phyloP scores from a whole-genome alignment of 2,329 filamentous ascomycete genomes.

The Scleromitrula shiraiana region DNA sequence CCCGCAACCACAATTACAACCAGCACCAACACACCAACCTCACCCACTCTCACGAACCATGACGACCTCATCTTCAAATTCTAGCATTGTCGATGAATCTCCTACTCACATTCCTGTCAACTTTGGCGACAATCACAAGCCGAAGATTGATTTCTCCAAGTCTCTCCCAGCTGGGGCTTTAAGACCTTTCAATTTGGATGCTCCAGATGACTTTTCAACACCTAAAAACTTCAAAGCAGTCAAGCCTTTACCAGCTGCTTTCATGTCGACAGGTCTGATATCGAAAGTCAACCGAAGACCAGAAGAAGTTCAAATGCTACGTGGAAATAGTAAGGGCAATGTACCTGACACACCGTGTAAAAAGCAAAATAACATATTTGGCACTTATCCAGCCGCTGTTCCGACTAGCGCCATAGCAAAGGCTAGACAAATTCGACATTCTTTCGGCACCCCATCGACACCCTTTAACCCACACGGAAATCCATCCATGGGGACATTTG shows the following conservation, averaged over 20 bases:
- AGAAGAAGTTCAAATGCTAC: constrained; percentile 51
- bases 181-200: constrained; percentile 36
- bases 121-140: constrained; percentile 44
- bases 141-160: constrained; percentile 57
- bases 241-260: constrained; percentile 72
- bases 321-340: constrained; percentile 49
- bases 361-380: constrained; percentile 65
- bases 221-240: constrained; percentile 69
- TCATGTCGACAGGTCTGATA: constrained; percentile 89
- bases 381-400: constrained; percentile 51
- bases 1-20: constrained; percentile 27
- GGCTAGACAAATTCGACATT: constrained; percentile 56
- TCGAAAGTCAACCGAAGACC: constrained; percentile 87
- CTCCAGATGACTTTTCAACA: constrained; percentile 55
- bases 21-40: constrained; percentile 43
- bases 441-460: constrained; percentile 72
- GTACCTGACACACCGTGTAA: constrained; percentile 98
- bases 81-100: constrained; percentile 67
- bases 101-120: constrained; percentile 52
- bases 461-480: constrained; percentile 61
- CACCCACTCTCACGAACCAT: constrained; percentile 83
- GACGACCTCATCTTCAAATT: constrained; percentile 78
- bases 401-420: constrained; percentile 54
- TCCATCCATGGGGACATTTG: constrained; percentile 38
- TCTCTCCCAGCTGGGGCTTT: constrained; percentile 63